These are phyloP conservation scores for Puccinia brachypodii DNA, from an alignment of 1,284 basidiomycete genomes.

Conservation along the genomic window DNA sequence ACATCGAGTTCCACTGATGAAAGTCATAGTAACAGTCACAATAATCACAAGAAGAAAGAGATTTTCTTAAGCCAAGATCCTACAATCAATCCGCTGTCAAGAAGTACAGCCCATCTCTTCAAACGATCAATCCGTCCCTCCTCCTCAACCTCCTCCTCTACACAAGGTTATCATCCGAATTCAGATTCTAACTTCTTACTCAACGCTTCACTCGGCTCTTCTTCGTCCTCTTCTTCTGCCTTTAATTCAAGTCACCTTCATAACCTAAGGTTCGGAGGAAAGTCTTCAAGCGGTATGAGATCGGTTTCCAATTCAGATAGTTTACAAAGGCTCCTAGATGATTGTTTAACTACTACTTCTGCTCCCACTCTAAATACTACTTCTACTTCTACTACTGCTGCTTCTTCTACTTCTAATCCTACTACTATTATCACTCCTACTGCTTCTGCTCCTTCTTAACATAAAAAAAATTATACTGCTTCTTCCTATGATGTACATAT, in stretches of 20 bases:
- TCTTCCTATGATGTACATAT: too few species aligned
- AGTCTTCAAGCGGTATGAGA: too few species aligned
- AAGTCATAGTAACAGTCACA: background rate
- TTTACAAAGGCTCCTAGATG: constrained; percentile 1
- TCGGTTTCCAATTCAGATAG: background rate
- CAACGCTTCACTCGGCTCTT: background rate
- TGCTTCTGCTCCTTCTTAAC: too few species aligned
- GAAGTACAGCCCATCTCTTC: constrained; percentile 21
- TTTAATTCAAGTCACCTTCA: background rate
- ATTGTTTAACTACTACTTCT: too few species aligned
- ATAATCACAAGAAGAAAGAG: background rate
- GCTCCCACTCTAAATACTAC: too few species aligned
- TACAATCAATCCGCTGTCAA: constrained; percentile 15
- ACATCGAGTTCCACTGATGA: background rate
- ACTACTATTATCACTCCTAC: too few species aligned
- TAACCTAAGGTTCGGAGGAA: background rate
- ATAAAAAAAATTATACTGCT: too few species aligned
- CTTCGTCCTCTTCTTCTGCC: background rate
- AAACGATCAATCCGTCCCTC: constrained; percentile 2
- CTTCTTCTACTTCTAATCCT: too few species aligned
- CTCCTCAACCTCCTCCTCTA: background rate
- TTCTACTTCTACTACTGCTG: too few species aligned
- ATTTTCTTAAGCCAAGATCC: constrained; percentile 11
- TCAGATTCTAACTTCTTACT: background rate
- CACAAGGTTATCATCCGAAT: background rate